Evolutionary conservation across 306 rosid species (phyloP), one percentile per base, ranked within the genome.

Genomic region (Glycine latifolia): DNA sequence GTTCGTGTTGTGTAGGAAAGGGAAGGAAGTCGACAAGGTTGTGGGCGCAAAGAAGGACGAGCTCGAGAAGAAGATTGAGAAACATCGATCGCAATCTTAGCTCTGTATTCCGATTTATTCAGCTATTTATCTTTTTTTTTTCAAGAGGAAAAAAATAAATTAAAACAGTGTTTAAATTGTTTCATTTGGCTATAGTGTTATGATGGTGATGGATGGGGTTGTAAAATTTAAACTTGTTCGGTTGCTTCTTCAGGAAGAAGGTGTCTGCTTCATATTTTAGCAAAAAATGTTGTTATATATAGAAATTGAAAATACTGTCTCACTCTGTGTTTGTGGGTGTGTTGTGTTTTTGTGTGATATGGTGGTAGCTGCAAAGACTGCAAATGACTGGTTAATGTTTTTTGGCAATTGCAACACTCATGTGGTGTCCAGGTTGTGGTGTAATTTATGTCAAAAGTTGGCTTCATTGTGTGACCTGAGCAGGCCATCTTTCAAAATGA

Each of bases 31-130:
- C 61, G 97, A 88, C 35, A 88, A 84, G 54, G 81, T 95, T 62
- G 88, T 93, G 33, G 99, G 99, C 1, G 92, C 87, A 7, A 86
- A 86, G 69, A 93, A 95, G 83, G 97, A 93, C 7, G 98, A 95
- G 82, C 93, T 95, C 16, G 85, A 86, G 87, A 86, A 16, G 88
- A 93, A 87, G 89, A 50, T 95, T 31, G 15, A 73, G 75, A 83
- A 88, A 4, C 65, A 85, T 81, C 84, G 65, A 76, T 46, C 82
- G 3, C 3, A 26, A 17, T 15, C 17, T 56, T 58, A 17, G 17
- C 16, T 7, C 7, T 41, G 3, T 7, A 44, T 43, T n/a, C 6
- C 31, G 10, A 9, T 39, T 37, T 17, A 13, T 39, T 14, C 47
- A 60, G 81, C 73, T 60, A 39, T 39, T 68, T 81, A 12, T 55